These are phyloP conservation scores for Taiwanofungus camphoratus DNA, from an alignment of 1,284 basidiomycete genomes.

Conservation along the genomic window DNA sequence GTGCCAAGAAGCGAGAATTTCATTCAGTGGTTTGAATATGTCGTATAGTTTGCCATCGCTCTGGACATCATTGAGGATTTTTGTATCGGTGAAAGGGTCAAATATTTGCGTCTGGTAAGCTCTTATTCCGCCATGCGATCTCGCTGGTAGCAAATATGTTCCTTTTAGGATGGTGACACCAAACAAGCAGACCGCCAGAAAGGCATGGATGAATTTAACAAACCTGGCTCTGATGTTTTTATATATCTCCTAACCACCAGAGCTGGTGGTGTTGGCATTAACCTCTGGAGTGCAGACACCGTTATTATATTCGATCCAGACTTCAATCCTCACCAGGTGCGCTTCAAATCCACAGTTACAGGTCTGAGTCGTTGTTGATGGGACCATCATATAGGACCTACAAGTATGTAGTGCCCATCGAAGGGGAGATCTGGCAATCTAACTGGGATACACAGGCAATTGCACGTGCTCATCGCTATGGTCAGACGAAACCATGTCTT, in stretches of 20 bases:
- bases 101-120: conserved; percentile 82
- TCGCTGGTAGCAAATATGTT: conserved; percentile 1
- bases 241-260: conserved; percentile 92
- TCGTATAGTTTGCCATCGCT: conserved; percentile 86
- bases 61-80: conserved; percentile 94
- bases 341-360: too few species aligned
- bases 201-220: conserved; percentile 92
- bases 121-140: background rate
- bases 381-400: conserved; percentile 43
- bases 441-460: conserved; percentile 58
- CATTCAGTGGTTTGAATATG: conserved; percentile 4
- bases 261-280: conserved; percentile 95
- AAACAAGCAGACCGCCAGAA: conserved; percentile 86
- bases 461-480: conserved; percentile 81
- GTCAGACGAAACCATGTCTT: conserved; percentile 76
- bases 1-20: conserved; percentile 14
- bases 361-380: conserved; percentile 6
- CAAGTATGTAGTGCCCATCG: conserved; percentile 53
- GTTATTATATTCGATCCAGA: conserved; percentile 93
- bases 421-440: conserved; percentile 1
- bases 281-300: conserved; percentile 83
- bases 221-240: conserved; percentile 79
- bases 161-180: conserved; percentile 82
- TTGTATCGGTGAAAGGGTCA: conserved; percentile 82
- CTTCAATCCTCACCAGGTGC: conserved; percentile 89